These are phyloP conservation scores for Articulospora tetracladia DNA, from an alignment of 495 filamentous ascomycete species.

Conservation along the genomic window DNA sequence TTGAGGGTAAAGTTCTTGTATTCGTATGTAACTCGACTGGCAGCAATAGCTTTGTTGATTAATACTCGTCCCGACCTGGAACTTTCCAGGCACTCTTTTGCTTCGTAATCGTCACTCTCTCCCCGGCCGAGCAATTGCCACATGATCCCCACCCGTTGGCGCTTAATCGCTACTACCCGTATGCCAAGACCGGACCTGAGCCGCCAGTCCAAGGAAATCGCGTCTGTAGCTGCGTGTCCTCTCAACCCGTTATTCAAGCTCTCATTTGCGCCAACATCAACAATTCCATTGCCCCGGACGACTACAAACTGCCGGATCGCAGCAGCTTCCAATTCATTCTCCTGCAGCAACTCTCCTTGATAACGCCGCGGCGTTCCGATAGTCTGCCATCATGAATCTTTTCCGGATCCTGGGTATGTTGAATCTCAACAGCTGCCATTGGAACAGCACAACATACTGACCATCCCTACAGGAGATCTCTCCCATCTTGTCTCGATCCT, in stretches of 20 bases:
- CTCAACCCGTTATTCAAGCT: not conserved
- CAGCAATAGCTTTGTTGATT: not conserved
- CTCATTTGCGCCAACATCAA: constrained; percentile 6
- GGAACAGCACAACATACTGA: constrained; percentile 3
- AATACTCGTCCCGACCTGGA: not conserved
- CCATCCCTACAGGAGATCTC: constrained; percentile 65
- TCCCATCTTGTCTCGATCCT: constrained; percentile 93
- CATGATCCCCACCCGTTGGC: not conserved
- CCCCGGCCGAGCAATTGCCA: not conserved
- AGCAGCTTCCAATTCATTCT: constrained; percentile 5
- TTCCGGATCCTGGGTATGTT: constrained; percentile 75
- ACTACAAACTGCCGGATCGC: constrained; percentile 12
- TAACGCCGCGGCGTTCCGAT: constrained; percentile 13
- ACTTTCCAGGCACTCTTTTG: constrained; percentile 17
- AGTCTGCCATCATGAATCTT: constrained; percentile 64
- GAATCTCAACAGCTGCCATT: not conserved
- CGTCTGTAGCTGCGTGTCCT: constrained; percentile 18
- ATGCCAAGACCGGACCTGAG: not conserved
- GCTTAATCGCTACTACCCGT: constrained; percentile 11
- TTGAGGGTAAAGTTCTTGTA: not conserved
- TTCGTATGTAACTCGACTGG: not conserved
- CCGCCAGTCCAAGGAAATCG: constrained; percentile 6
- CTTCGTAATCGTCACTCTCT: constrained; percentile 14
- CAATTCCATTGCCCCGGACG: constrained; percentile 4
- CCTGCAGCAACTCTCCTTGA: not conserved